Base-by-base conservation (phyloP, 352 stramenopile species). In the Achlya hypogyna region DNA sequence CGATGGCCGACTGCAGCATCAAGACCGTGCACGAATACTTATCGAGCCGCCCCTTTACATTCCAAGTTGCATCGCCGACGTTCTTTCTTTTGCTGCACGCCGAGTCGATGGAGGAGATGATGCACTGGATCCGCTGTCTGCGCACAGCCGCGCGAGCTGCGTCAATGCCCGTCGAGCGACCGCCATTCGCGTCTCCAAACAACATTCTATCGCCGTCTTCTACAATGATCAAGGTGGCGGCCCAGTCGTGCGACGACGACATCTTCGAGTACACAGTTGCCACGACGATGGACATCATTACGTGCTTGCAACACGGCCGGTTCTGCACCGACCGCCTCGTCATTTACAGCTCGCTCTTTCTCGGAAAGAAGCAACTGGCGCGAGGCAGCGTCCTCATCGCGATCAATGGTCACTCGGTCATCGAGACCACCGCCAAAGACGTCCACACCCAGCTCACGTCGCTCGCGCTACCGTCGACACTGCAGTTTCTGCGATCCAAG, bases 371-470 rank as follows among this genome's bases (percentile, higher is more conserved):
- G n/a, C 59, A 65, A 23, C 38, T 65, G 10, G 20, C 59, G 18
- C 59, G 59, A 6, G 82, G 84, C 4, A 89, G 80, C 53, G 85
- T 86, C 54, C 69, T 92, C 23, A 73, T 88, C 20, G 80, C 71
- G 14, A 87, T 92, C 71, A 92, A 92, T 52, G 80, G 82, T 6
- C 69, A 78, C 20, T 85, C 81, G 23, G 85, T 79, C 9, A 51
- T 88, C 9, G 77, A 89, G 22, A 56, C 82, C 43, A 87, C 75
- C 0, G 87, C 89, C 42, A 72, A 82, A 25, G 76, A 87, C 47
- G 35, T 34, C 4, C 35, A 65, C 4, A 31, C 35, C 9, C 28
- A 31, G 63, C 87, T 81, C 1, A 88, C 88, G 29, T 72, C 84
- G 28, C 75, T 75, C 5, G 73, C 68, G 35, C 74, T 79, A n/a